phyloP scores from a whole-genome alignment of 2,329 filamentous ascomycete species.

The Fusarium multiceps region DNA sequence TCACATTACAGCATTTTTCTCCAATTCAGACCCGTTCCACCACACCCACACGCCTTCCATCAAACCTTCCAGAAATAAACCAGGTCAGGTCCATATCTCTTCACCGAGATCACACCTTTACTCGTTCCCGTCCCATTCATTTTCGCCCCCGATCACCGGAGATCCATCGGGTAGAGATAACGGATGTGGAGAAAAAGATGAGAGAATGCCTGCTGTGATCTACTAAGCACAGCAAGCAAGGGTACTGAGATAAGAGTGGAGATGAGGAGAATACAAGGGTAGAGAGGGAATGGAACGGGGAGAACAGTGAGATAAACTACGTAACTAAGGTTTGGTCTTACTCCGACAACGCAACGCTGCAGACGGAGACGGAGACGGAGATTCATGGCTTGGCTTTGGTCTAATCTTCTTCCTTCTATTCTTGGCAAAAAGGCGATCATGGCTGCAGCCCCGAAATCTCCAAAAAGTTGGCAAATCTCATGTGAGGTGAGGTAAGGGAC shows the following conservation, averaged over 20 bases:
- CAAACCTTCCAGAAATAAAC: constrained; percentile 31
- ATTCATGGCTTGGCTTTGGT: neutral
- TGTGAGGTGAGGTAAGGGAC: neutral
- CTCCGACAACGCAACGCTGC: constrained; percentile 25
- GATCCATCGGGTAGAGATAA: constrained; percentile 30
- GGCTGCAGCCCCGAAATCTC: neutral
- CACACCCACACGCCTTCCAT: constrained; percentile 21
- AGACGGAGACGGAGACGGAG: neutral
- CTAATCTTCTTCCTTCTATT: neutral
- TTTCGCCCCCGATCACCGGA: constrained; percentile 23
- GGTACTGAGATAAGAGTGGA: constrained; percentile 30
- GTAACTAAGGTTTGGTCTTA: neutral
- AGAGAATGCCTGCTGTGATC: constrained; percentile 4
- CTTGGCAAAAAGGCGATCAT: constrained; percentile 14
- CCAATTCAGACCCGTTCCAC: neutral
- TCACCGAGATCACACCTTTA: constrained; percentile 28
- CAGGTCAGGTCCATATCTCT: neutral
- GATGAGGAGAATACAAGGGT: constrained; percentile 18
- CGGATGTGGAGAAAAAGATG: constrained; percentile 8
- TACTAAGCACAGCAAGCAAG: neutral
- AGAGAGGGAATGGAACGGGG: neutral
- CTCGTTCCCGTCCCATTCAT: neutral
- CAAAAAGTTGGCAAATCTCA: neutral
- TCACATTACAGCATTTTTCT: neutral
- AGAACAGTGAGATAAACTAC: neutral